Conservation (phyloP, 2,329 filamentous ascomycete genomes). For the Arthrobotrys megalospora region DNA sequence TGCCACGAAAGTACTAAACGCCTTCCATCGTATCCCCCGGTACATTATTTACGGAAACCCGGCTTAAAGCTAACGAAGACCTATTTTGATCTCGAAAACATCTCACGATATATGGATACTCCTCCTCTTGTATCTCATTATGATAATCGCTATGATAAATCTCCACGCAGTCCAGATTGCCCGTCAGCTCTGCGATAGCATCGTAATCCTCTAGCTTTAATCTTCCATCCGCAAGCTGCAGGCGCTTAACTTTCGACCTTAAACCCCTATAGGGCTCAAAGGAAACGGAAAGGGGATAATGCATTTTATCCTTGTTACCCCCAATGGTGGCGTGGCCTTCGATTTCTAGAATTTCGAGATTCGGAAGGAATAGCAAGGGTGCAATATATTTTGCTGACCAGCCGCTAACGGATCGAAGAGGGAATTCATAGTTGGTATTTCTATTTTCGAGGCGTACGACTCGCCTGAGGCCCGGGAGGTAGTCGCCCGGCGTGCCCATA, state of each 20-base stretch:
- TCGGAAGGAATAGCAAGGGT: constrained; percentile 13
- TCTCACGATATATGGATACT: not conserved
- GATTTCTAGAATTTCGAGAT: constrained; percentile 1
- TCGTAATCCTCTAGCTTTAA: constrained; percentile 21
- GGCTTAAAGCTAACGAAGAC: not conserved
- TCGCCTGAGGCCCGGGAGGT: not conserved
- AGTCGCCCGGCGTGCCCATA: constrained; percentile 7
- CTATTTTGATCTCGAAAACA: not conserved
- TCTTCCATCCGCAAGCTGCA: constrained; percentile 8
- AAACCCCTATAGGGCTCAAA: not conserved
- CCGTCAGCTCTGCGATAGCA: constrained; percentile 11
- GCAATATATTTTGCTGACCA: constrained; percentile 25
- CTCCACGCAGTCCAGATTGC: not conserved
- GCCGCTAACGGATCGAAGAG: not conserved
- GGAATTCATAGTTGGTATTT: constrained; percentile 1
- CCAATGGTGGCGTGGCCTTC: constrained; percentile 19
- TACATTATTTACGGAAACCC: constrained; percentile 2
- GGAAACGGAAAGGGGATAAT: not conserved
- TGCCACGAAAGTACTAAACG: not conserved
- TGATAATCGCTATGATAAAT: constrained; percentile 7
- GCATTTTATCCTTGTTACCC: not conserved
- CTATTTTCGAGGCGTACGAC: not conserved
- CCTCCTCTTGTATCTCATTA: not conserved
- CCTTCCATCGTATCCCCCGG: not conserved
- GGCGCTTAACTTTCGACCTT: constrained; percentile 2